Conservation (phyloP, 768 basidiomycete species). For the Pholiota molesta region DNA sequence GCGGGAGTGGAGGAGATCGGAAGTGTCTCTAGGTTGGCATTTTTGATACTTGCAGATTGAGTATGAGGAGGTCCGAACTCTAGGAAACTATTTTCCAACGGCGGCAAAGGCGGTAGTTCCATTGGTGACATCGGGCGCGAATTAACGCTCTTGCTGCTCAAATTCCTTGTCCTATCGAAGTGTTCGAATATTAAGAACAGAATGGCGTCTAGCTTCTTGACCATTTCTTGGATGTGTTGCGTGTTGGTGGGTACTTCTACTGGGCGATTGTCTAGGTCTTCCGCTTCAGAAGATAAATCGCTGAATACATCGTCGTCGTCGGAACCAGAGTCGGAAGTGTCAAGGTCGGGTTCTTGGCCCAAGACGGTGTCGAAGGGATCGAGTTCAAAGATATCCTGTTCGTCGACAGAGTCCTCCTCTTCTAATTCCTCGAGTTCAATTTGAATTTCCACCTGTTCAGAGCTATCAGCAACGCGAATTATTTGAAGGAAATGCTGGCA, state of each 20-base stretch:
- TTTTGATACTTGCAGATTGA: neutral
- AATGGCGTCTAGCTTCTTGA: conserved; percentile 89
- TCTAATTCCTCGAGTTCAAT: conserved; percentile 94
- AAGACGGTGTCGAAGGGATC: conserved; percentile 88
- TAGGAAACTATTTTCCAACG: conserved; percentile 22
- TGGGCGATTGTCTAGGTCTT: conserved; percentile 43
- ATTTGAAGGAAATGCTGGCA: neutral
- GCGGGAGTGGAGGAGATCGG: neutral
- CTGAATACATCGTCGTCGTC: conserved; percentile 61
- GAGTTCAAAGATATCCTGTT: conserved; percentile 67
- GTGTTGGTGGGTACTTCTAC: conserved; percentile 58
- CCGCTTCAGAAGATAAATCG: conserved; percentile 77
- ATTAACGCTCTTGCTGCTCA: conserved; percentile 17
- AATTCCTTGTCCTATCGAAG: conserved; percentile 55
- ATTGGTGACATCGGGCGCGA: conserved; percentile 30
- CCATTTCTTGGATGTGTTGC: conserved; percentile 82
- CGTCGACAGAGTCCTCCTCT: conserved; percentile 57
- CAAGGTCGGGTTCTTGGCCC: conserved; percentile 61
- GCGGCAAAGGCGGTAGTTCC: conserved; percentile 38
- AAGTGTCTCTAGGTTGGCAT: neutral
- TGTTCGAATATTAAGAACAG: conserved; percentile 85
- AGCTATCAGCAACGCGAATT: neutral
- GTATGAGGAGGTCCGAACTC: conserved; percentile 3
- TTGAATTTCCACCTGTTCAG: conserved; percentile 87
- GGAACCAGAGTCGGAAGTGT: conserved; percentile 31